Evolutionary conservation across 129 eudicot genomes (phyloP), one percentile per base, ranked within the genome.

Genomic region (Tagetes erecta): DNA sequence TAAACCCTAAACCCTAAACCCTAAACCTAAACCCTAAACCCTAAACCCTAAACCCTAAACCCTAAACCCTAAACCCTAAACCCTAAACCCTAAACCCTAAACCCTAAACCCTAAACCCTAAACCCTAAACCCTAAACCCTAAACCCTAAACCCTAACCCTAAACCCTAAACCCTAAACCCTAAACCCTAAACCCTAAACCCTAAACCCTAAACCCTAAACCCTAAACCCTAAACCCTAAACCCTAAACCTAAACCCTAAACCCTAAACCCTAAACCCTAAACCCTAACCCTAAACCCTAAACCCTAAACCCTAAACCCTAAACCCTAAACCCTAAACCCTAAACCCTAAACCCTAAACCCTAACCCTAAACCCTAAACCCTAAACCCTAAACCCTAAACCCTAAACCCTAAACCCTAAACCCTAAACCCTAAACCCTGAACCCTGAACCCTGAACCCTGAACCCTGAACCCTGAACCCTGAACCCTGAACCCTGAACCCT

Each of bases 51-150:
- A 57, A 57, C 64, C 64, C 64, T 57, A 57, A 57, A 57, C 64
- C 64, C 64, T 57, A 57, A 57, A 57, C 64, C 64, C 64, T 57
- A 57, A 57, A n/a, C 59, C 67, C 63, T 56, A 56, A 56, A 27
- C 63, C 63, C 34, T 56, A 56, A 56, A 4, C 63, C 64, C 64
- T 57, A 30, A 57, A 57, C 64, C 64, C 64, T 57, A 30, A 57
- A 35, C 64, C 64, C 64, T 38, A 27, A 30, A 57, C 34, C 64
- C 64, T 31, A 12, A 12, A 52, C 3, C 58, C 58, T 31, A 12
- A 12, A 52, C 13, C 58, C 58, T 6, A 0, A 1, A 52, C 13
- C 58, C 58, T 31, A 12, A 12, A 52, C 20, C 63, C 58, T 31
- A 12, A 52, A 11, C 13, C 58, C 58, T 31, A 12, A 52, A 52